Conservation (phyloP, 2,329 filamentous ascomycete species). For the Colletotrichum sojae region DNA sequence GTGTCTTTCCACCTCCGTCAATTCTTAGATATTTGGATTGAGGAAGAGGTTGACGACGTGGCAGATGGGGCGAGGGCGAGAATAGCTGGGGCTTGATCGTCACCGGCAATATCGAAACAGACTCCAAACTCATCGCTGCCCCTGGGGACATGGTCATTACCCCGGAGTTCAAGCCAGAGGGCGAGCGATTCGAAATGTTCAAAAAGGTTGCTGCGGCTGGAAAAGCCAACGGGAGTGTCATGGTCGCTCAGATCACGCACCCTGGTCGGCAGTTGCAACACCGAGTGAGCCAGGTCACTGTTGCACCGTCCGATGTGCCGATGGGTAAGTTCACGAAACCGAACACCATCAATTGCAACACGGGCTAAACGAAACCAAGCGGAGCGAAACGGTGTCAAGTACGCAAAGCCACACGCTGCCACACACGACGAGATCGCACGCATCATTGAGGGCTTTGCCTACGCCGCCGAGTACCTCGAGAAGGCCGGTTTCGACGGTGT, state of each 20-base stretch:
- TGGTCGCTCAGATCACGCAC: constrained; percentile 74
- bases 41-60: neutral
- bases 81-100: constrained; percentile 66
- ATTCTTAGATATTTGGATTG: neutral
- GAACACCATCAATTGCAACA: neutral
- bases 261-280: constrained; percentile 68
- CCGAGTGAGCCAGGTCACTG: constrained; percentile 52
- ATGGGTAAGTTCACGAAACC: constrained; percentile 43
- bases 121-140: constrained; percentile 70
- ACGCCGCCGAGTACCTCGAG: constrained; percentile 73
- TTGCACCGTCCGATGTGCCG: constrained; percentile 58
- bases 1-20: neutral
- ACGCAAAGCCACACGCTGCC: constrained; percentile 66
- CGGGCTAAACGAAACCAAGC: constrained; percentile 13
- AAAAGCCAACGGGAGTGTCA: constrained; percentile 72
- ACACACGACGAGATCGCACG: constrained; percentile 67
- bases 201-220: constrained; percentile 66
- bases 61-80: constrained; percentile 68
- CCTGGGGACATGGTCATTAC: constrained; percentile 73
- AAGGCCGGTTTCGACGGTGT: constrained; percentile 72
- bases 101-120: constrained; percentile 76
- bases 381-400: constrained; percentile 47
- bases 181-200: constrained; percentile 74
- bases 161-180: constrained; percentile 62
- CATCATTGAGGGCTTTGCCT: constrained; percentile 73